Percentiles rank a stretch among this genome's conserved stretches.
These are phyloP conservation scores for Rhodotorula sp. DNA, from an alignment of 1,284 basidiomycete genomes.

Conservation along the genomic window DNA sequence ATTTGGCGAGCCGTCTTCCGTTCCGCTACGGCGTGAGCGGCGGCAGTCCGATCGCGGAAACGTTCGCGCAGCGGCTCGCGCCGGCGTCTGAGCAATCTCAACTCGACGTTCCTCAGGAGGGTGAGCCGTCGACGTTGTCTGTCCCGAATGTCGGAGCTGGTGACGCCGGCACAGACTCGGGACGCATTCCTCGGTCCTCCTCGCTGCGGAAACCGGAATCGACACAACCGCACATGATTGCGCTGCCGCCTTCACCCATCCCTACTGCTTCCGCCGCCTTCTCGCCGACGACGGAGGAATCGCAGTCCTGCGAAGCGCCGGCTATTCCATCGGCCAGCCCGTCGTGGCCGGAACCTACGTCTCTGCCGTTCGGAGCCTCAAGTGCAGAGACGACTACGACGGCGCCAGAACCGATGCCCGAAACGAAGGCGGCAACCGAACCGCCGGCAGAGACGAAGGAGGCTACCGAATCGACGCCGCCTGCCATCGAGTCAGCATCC, in stretches of 20 bases:
- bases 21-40: slow-evolving; percentile 20
- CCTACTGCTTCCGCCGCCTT: slow-evolving; percentile 8
- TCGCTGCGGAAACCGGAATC: slow-evolving; percentile 18
- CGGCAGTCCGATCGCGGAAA: background rate
- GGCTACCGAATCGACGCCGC: too few species aligned
- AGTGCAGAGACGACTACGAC: too few species aligned
- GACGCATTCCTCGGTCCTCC: slow-evolving; percentile 25
- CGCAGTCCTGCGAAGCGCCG: background rate
- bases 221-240: slow-evolving; percentile 18
- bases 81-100: background rate
- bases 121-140: background rate
- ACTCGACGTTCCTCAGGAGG: background rate
- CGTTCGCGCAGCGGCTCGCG: background rate
- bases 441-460: too few species aligned
- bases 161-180: background rate
- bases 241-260: slow-evolving; percentile 31
- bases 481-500: too few species aligned
- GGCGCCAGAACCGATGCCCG: too few species aligned
- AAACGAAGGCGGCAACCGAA: too few species aligned
- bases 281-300: background rate
- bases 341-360: slow-evolving; percentile 7
- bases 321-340: slow-evolving; percentile 3
- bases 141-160: background rate
- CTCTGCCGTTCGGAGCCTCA: background rate
- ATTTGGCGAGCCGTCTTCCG: slow-evolving; percentile 11